These are phyloP conservation scores for Phoma herbarum DNA, from an alignment of 2,329 filamentous ascomycete genomes.

Conservation along the genomic window DNA sequence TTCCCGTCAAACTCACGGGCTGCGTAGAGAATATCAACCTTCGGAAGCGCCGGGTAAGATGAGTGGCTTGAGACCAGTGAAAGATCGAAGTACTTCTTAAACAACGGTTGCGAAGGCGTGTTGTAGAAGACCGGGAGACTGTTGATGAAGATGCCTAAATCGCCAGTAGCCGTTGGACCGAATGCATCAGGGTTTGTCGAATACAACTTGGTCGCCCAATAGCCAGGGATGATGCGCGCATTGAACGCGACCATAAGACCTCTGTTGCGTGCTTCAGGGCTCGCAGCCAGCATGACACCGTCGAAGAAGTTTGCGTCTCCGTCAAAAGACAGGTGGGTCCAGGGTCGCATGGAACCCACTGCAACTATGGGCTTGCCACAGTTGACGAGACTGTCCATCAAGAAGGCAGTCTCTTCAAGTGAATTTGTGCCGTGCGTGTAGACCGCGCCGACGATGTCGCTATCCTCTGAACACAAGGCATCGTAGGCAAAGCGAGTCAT, in stretches of 20 bases:
- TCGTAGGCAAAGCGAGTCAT: slow-evolving; percentile 39
- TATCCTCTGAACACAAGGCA: slow-evolving; percentile 35
- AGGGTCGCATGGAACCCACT: slow-evolving; percentile 39
- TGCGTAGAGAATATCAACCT: slow-evolving; percentile 44
- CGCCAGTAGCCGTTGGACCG: slow-evolving; percentile 32
- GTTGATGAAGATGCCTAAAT: slow-evolving; percentile 40
- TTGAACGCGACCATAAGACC: slow-evolving; percentile 44
- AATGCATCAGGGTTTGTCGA: slow-evolving; percentile 41
- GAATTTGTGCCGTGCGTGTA: slow-evolving; percentile 44
- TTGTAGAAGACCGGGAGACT: slow-evolving; percentile 40
- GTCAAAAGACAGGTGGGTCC: slow-evolving; percentile 36
- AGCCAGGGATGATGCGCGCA: slow-evolving; percentile 37
- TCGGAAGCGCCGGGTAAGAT: slow-evolving; percentile 33
- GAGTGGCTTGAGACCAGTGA: slow-evolving; percentile 23
- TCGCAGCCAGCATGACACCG: slow-evolving; percentile 36
- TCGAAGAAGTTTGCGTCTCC: slow-evolving; percentile 44
- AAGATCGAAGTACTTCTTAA: slow-evolving; percentile 35
- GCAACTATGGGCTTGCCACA: slow-evolving; percentile 42
- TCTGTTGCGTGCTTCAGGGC: slow-evolving; percentile 30
- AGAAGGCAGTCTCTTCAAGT: slow-evolving; percentile 42
- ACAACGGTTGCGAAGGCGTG: slow-evolving; percentile 33
- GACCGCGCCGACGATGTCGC: slow-evolving; percentile 41
- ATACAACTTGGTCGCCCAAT: slow-evolving; percentile 36
- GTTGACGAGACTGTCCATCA: slow-evolving; percentile 39
- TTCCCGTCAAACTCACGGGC: slow-evolving; percentile 42